Evolutionary conservation across 495 filamentous ascomycete genomes (phyloP), one percentile per base, ranked within the genome.

Genomic region (Chaetomium cochliodes): DNA sequence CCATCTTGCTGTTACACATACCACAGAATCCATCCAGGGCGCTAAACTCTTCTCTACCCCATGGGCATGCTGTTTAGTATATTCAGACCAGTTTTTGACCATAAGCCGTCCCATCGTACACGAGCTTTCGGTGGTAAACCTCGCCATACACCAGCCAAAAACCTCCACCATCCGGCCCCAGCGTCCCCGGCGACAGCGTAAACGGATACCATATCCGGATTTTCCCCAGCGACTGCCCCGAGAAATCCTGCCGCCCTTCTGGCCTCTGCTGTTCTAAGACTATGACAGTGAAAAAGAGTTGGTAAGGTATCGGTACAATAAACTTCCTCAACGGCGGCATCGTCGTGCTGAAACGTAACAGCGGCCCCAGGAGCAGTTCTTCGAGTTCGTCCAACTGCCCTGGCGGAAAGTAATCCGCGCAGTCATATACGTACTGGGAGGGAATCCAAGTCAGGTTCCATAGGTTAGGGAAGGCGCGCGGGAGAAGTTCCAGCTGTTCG

Each of bases 171-270:
- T 52, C 49, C 2, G 49, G 49, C 8, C 22, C 23, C 11, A n/a
- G 3, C 8, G 12, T 23, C 23, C 49, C 49, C 12, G 49, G 20
- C 49, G 3, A n/a, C 23, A 26, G 23, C 1, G 49, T 3, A 5
- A 52, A 26, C 6, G 49, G 49, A 52, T 52, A 52, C 49, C 49
- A 52, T 23, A 52, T 52, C 22, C 49, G 49, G 23, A 52, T 52
- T 5, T 26, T 2, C 49, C 49, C 16, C 1, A 52, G 8, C 25
- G 5, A 1, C 23, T 52, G 22, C 12, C 49, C 49, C 9, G 2
- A 1, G 3, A 52, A 26, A 12, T 52, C 22, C 47, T 50, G 47
- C 47, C 49, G 33, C 5, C 33, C 33, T 37, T 23, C 23, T 23
- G 49, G 23, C 15, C 49, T 13, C 1, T 52, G 23, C 49, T 6